phyloP scores from a whole-genome alignment of 257 asterid species.

The Nicotiana tomentosiformis region DNA sequence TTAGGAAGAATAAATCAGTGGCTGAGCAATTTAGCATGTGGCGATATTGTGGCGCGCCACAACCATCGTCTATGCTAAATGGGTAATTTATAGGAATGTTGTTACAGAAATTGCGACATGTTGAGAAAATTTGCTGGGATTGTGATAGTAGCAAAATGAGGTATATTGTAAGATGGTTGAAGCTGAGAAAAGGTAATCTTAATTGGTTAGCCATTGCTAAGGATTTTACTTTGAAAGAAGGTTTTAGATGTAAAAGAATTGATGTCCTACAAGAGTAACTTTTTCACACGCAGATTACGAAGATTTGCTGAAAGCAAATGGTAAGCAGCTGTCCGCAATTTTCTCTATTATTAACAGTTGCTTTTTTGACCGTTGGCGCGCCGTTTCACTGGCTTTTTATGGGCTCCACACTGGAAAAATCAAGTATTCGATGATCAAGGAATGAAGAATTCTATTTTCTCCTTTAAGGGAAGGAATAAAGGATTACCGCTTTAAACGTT shows the following conservation, averaged over 20 bases:
- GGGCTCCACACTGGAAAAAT: constrained; percentile 3
- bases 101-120: constrained; percentile 70
- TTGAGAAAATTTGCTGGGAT: constrained; percentile 5
- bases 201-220: neutral
- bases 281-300: neutral
- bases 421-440: neutral
- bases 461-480: neutral
- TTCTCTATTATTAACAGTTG: neutral
- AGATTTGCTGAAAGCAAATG: neutral
- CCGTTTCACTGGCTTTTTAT: neutral
- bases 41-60: constrained; percentile 66
- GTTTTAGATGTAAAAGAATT: neutral
- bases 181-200: neutral
- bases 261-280: neutral
- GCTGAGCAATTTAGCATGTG: constrained; percentile 74
- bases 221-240: neutral
- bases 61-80: constrained; percentile 82
- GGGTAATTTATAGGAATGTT: constrained; percentile 75
- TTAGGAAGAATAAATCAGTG: constrained; percentile 53
- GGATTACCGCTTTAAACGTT: neutral
- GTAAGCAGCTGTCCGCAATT: constrained; percentile 20
- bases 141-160: neutral
- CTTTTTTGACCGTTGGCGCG: constrained; percentile 9
- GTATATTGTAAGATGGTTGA: neutral
- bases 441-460: neutral